Evolutionary conservation across 1,139 yeast genomes (phyloP), one percentile per base, ranked within the genome.

Genomic region (Suhomyces choctaworum): DNA sequence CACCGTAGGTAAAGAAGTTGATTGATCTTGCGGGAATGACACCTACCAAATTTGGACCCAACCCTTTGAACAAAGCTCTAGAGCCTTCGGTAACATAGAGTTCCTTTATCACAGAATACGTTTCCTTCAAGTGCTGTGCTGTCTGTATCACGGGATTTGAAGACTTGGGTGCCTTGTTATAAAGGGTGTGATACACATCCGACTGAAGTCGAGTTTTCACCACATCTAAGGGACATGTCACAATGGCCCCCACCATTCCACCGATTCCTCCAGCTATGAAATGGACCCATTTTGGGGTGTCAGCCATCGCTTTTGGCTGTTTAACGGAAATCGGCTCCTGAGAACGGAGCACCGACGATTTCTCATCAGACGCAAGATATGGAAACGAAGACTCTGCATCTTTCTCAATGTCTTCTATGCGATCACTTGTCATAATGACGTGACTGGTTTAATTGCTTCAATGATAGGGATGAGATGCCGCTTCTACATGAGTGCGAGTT

Each of bases 211-310:
- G 74, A 0, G 99, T 94, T 56, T 94, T 94, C 31, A 94, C 96
- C 36, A 94, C 96, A 62, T 94, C 99, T 44, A 94, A 75, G 0
- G 99, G 99, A 50, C 96, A 84, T 0, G 98, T 94, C 37, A 82
- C 82, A 2, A 90, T 65, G 1, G 98, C 96, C 12, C 98, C 99
- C 13, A 94, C 87, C 96, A 92, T 92, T 8, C 98, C 99, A 23
- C 97, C 98, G 17, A 86, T 52, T 25, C 97, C 98, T 26, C 98
- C 98, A n/a, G 98, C 97, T n/a, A 90, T 86, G 56, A 90, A 92
- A 62, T 90, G 97, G 6, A 90, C 88, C 96, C 97, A 90, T 36
- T 95, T 95, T 2, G 82, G 78, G 33, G 54, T 47, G 44, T 58
- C 34, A 27, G 29, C 39, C 32, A 31, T 29, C 12, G 34, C 28